Evolutionary conservation across 371 early-diverging fungal species (phyloP).

Genomic region (Cladochytrium tenue): DNA sequence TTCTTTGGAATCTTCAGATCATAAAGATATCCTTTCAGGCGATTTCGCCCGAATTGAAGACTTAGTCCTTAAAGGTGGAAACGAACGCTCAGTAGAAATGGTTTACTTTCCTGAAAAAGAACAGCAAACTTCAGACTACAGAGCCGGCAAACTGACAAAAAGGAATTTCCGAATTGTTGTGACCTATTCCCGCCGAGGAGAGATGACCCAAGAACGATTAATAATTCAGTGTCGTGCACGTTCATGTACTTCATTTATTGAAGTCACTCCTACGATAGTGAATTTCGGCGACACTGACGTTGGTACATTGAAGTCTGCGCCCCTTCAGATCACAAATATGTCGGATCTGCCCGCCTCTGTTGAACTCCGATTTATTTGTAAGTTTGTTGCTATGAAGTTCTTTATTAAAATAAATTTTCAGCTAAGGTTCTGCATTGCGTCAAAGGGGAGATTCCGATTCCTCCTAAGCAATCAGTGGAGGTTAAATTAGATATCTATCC

Average conservation of each 20-base stretch:
- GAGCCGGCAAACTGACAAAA: constrained; percentile 71
- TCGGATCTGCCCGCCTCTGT: constrained; percentile 87
- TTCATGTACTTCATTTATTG: constrained; percentile 91
- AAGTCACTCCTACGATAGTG: constrained; percentile 75
- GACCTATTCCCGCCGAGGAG: constrained; percentile 53
- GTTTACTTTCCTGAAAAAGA: constrained; percentile 76
- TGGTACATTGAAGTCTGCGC: constrained; percentile 84
- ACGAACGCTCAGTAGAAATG: constrained; percentile 79
- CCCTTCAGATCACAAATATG: constrained; percentile 78
- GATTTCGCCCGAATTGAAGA: constrained; percentile 83
- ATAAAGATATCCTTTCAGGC: constrained; percentile 12
- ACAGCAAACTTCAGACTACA: constrained; percentile 53
- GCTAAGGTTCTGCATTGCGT: constrained; percentile 91
- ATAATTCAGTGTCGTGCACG: constrained; percentile 88
- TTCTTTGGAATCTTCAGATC: neutral
- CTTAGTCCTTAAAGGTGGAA: constrained; percentile 79
- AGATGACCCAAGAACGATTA: constrained; percentile 71
- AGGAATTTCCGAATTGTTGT: constrained; percentile 80
- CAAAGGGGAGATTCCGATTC: constrained; percentile 78
- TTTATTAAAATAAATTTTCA: constrained; percentile 10
- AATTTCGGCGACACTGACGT: constrained; percentile 96
- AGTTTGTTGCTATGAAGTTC: neutral
- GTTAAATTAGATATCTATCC: constrained; percentile 94
- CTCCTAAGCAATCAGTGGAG: constrained; percentile 78
- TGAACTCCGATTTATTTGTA: constrained; percentile 72